Evolutionary conservation across 805 yeast genomes (phyloP), one percentile per base, ranked within the genome.

Genomic region (Candida qinlingensis): DNA sequence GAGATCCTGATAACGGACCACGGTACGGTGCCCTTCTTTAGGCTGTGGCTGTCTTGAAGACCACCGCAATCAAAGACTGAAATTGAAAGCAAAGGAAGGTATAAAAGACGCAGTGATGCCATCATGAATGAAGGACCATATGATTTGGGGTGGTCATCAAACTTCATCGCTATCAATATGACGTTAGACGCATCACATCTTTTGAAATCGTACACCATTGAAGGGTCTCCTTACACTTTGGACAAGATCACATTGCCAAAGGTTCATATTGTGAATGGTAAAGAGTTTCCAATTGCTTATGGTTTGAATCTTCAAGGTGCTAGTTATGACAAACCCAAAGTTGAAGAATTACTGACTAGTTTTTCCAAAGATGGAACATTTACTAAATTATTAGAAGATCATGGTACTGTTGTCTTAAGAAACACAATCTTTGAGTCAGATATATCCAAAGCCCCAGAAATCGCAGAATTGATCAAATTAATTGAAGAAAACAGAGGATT

Each of bases 351-450:
- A 8, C 34, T 31, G 11, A 8, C 34, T 8, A 41, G 49, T 8
- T 40, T 51, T 9, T 61, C 66, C 4, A 26, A 50, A 37, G 34
- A 43, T 7, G 66, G 65, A 2, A 57, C 55, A 10, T 62, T 66
- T 46, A 54, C 54, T 7, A 52, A 60, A 8, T 35, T 50, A 12
- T 38, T 65, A 27, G 57, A 50, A 25, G 49, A 53, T 6, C 64
- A 64, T 43, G 71, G 70, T 4, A 67, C 65, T 2, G 45, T 67
- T n/a, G 59, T 66, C 11, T 29, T 67, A 1, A 52, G 68, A 41
- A 57, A 59, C 13, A 38, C 57, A 1, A 56, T 59, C 2, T n/a
- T 11, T 4, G 25, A 49, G 29, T 37, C 50, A 2, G 50, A 60
- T 7, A 62, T 62, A 25, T 54, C 63, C 9, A 56, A 60, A n/a